These are phyloP conservation scores for Geotrichum cucujoidarum DNA, from an alignment of 1,139 yeast species.

Conservation along the genomic window DNA sequence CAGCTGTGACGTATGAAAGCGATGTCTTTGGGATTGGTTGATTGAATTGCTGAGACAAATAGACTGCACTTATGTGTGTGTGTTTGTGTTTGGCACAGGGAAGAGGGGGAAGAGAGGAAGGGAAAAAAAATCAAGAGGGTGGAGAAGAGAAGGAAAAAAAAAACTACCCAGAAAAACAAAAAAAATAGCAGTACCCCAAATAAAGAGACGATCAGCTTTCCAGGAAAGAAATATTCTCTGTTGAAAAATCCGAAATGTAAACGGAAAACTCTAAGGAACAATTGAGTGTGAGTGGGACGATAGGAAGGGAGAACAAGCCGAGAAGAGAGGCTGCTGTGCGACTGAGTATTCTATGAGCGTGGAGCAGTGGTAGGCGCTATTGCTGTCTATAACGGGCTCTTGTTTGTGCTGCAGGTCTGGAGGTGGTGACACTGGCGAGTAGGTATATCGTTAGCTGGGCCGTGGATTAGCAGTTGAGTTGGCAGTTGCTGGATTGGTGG, in stretches of 20 bases:
- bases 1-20: neutral
- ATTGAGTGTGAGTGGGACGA: neutral
- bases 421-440: no score
- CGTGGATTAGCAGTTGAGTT: no score
- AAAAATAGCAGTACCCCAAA: no score
- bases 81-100: neutral
- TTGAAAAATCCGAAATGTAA: no score
- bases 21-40: neutral
- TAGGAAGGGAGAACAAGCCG: no score
- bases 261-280: neutral
- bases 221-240: no score
- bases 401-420: neutral
- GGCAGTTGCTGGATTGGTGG: no score
- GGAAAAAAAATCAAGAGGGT: neutral
- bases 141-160: neutral
- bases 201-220: neutral
- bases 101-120: neutral
- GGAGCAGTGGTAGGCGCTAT: no score
- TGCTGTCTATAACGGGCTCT: no score
- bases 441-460: no score
- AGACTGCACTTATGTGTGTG: neutral
- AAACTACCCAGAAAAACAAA: neutral
- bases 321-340: no score
- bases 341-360: no score
- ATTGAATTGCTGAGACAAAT: neutral